Base-by-base conservation (phyloP, 75 land plant genomes). In the Cupressus sempervirens region DNA sequence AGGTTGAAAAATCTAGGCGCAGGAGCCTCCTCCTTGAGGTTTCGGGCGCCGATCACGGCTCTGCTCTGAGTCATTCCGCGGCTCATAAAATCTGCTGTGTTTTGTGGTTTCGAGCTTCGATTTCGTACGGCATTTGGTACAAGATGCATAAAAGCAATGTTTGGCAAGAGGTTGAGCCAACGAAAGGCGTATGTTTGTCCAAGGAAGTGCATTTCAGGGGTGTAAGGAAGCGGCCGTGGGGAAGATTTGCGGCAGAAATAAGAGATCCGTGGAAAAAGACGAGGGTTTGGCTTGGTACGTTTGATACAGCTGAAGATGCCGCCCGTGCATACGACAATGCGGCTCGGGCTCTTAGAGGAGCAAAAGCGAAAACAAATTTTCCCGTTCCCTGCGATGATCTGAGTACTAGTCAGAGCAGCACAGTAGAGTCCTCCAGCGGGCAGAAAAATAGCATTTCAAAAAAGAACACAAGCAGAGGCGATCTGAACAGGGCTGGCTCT, bases 261-360 rank as follows among this genome's bases (percentile, higher is more conserved):
- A 86, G 88, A 58, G 88, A 87, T 87, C 88, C 88, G 38, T 86
- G 88, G 88, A 87, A 87, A 84, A 88, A 88, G 65, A 82, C 88
- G 10, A 53, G 89, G 23, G 88, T 88, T 20, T 88, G 89, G 89
- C 88, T 88, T 23, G 89, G 89, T 0, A 88, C 89, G 2, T 88
- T 88, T 45, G 89, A 88, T 88, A 88, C 89, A n/a, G 88, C 88
- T 1, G 88, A 87, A 56, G 88, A 87, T 13, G 88, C 88, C 2
- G 88, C 88, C 6, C 48, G 84, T 29, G 89, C 89, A 7, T 88
- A 88, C 23, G 89, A 88, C 65, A 54, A 82, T 41, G 89, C 89
- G n/a, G 88, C 88, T 1, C 40, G 89, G 50, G 84, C 88, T 38
- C 80, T 88, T 3, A 72, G 89, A 35, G 89, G 89, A 2, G 89